Conservation (phyloP, 371 early-diverging fungal species). For the Choanephora cucurbitarum region DNA sequence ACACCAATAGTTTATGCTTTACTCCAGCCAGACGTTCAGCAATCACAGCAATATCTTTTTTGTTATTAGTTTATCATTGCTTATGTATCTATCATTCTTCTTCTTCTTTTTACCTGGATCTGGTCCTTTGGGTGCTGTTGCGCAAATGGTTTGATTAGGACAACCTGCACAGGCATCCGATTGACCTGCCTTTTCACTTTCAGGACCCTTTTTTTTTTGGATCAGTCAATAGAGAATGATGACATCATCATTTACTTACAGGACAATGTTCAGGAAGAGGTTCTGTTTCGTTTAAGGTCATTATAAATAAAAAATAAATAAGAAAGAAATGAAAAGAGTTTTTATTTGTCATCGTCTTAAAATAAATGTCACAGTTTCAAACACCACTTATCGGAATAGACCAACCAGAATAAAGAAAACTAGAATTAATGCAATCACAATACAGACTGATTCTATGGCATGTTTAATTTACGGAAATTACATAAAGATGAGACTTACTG, state of each 20-base stretch:
- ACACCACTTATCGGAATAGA: constrained; percentile 23
- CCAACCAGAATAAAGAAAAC: constrained; percentile 46
- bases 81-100: background rate
- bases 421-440: constrained; percentile 46
- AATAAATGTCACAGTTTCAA: no score
- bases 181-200: constrained; percentile 91
- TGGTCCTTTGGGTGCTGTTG: constrained; percentile 88
- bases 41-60: constrained; percentile 72
- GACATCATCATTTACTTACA: constrained; percentile 39
- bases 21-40: constrained; percentile 66
- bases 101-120: constrained; percentile 74
- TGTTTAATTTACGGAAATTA: background rate
- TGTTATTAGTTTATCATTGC: background rate
- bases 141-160: constrained; percentile 94
- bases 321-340: constrained; percentile 7
- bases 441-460: constrained; percentile 49
- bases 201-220: constrained; percentile 63
- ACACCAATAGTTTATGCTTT: constrained; percentile 87
- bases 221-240: background rate
- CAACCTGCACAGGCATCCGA: constrained; percentile 95
- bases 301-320: constrained; percentile 7
- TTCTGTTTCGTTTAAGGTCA: constrained; percentile 15
- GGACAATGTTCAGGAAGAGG: constrained; percentile 70
- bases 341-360: background rate
- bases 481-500: constrained; percentile 30